Evolutionary conservation across 495 filamentous ascomycete species (phyloP).

Genomic region (Sordaria brevicollis): DNA sequence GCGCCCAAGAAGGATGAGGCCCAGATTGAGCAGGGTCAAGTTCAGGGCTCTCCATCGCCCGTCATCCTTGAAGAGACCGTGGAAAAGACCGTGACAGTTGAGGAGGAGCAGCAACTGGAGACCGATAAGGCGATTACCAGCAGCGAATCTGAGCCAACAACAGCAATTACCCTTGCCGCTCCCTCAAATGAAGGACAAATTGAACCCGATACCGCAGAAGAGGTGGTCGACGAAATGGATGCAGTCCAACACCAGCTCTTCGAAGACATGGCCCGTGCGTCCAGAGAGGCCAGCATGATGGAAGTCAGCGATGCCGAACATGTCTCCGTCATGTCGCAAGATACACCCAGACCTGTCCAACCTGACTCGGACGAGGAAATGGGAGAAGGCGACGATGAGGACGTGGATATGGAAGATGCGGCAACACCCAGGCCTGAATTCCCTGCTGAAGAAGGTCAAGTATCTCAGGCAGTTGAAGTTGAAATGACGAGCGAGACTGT

Average conservation of each 20-base stretch:
- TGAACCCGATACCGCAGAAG: neutral
- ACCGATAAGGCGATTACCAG: neutral
- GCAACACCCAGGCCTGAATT: neutral
- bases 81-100: neutral
- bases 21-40: neutral
- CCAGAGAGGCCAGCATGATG: neutral
- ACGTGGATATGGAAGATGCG: constrained; percentile 6
- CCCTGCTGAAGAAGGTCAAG: neutral
- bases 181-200: neutral
- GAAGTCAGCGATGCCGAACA: neutral
- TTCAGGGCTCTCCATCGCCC: neutral
- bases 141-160: neutral
- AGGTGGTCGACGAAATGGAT: neutral
- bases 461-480: neutral
- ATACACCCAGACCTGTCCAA: neutral
- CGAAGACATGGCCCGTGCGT: neutral
- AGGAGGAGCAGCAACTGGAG: neutral
- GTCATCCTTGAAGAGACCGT: neutral
- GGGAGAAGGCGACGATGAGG: constrained; percentile 3
- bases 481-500: neutral
- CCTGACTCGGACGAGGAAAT: neutral
- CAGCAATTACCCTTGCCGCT: neutral
- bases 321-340: neutral
- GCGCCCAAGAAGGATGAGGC: neutral
- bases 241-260: neutral